Conservation (phyloP, 2,329 filamentous ascomycete genomes). For the Phialocephala subalpina region DNA sequence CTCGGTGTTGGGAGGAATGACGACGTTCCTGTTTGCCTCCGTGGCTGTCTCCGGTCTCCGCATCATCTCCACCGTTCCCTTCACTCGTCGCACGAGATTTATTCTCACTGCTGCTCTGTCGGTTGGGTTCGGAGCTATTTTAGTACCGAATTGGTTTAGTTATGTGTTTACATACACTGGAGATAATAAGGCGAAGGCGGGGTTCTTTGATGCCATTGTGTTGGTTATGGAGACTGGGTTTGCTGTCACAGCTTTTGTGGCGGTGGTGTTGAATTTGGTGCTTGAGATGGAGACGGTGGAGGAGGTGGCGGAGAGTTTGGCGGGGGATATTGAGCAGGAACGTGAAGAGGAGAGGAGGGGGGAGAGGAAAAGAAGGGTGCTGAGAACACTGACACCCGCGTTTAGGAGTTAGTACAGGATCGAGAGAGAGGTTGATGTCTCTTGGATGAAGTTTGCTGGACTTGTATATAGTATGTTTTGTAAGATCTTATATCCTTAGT, state of each 20-base stretch:
- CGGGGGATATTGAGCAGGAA: conserved; percentile 33
- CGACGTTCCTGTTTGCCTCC: conserved; percentile 81
- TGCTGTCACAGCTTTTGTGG: conserved; percentile 76
- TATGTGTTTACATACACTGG: conserved; percentile 78
- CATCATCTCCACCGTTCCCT: conserved; percentile 75
- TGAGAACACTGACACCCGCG: neutral
- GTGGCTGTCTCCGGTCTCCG: conserved; percentile 81
- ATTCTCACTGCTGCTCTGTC: conserved; percentile 79
- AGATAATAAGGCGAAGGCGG: conserved; percentile 70
- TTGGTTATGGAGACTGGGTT: conserved; percentile 80
- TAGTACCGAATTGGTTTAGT: conserved; percentile 72
- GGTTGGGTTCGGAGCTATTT: conserved; percentile 75
- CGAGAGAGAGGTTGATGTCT: neutral
- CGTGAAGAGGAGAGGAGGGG: conserved; percentile 25
- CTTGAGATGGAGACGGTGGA: conserved; percentile 82
- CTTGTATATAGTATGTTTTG: conserved; percentile 4
- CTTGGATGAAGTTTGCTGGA: neutral
- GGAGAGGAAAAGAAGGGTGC: conserved; percentile 9
- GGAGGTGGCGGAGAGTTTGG: conserved; percentile 45
- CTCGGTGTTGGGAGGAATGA: conserved; percentile 74
- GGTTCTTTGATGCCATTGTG: conserved; percentile 78
- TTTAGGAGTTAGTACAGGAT: neutral
- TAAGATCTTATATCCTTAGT: neutral
- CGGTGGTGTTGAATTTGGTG: conserved; percentile 75
- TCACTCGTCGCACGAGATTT: conserved; percentile 83